Evolutionary conservation across 331 rosid genomes (phyloP).

Genomic region (Malus hybrid): DNA sequence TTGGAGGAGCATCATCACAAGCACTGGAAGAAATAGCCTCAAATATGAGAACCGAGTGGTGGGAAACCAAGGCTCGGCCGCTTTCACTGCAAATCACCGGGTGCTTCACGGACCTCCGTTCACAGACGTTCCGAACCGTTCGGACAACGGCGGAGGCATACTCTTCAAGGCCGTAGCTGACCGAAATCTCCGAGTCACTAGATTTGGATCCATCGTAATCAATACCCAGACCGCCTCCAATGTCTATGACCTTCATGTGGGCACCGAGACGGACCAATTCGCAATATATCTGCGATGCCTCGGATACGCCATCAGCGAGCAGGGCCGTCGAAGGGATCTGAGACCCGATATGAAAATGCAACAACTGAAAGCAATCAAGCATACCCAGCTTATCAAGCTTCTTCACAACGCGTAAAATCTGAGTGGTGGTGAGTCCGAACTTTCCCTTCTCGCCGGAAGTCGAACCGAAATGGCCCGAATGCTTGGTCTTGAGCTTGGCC

Average conservation of each 20-base stretch:
- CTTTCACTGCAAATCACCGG: slow-evolving; percentile 82
- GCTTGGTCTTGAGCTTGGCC: slow-evolving; percentile 82
- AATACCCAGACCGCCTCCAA: slow-evolving; percentile 93
- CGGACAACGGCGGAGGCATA: slow-evolving; percentile 79
- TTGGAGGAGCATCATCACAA: slow-evolving; percentile 20
- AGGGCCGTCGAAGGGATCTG: slow-evolving; percentile 80
- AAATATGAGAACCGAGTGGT: slow-evolving; percentile 64
- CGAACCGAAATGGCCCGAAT: slow-evolving; percentile 82
- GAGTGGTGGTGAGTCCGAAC: slow-evolving; percentile 72
- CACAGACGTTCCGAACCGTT: slow-evolving; percentile 42
- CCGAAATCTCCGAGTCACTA: slow-evolving; percentile 63
- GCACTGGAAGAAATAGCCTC: slow-evolving; percentile 49
- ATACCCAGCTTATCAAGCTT: slow-evolving; percentile 59
- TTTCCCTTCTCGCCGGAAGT: slow-evolving; percentile 97
- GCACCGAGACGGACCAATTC: slow-evolving; percentile 88
- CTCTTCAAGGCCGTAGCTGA: slow-evolving; percentile 63
- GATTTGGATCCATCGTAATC: slow-evolving; percentile 95
- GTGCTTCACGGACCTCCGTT: slow-evolving; percentile 51
- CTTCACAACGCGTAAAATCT: slow-evolving; percentile 69
- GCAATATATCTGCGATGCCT: slow-evolving; percentile 92
- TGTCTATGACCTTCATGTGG: slow-evolving; percentile 68
- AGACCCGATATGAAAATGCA: slow-evolving; percentile 96
- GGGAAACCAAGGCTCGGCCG: slow-evolving; percentile 78
- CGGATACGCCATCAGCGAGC: slow-evolving; percentile 69
- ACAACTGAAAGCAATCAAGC: slow-evolving; percentile 87